These are phyloP conservation scores for Aspergillus fischeri DNA, from an alignment of 2,329 filamentous ascomycete genomes.

Conservation along the genomic window DNA sequence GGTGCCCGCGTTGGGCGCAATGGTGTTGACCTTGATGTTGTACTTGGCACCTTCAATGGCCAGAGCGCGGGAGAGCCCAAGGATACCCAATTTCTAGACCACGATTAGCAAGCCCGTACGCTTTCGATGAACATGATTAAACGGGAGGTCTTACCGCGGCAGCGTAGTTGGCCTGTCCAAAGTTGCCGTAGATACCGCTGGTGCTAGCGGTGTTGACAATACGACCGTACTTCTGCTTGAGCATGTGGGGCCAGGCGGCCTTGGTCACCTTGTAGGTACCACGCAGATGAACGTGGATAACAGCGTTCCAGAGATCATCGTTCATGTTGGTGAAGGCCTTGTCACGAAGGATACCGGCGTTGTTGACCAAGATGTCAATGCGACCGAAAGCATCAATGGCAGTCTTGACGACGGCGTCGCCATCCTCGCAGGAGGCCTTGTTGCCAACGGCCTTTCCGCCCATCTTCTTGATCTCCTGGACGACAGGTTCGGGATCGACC, in stretches of 20 bases:
- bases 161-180: slow-evolving; percentile 96
- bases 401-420: slow-evolving; percentile 83
- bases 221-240: slow-evolving; percentile 98
- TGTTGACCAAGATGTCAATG: slow-evolving; percentile 95
- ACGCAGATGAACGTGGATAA: slow-evolving; percentile 86
- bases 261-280: slow-evolving; percentile 97
- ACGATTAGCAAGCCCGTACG: slow-evolving; percentile 3
- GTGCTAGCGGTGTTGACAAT: slow-evolving; percentile 96
- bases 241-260: slow-evolving; percentile 94
- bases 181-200: slow-evolving; percentile 97
- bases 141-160: slow-evolving; percentile 62
- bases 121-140: neutral
- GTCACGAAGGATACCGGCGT: slow-evolving; percentile 94
- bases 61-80: slow-evolving; percentile 89
- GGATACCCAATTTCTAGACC: slow-evolving; percentile 75
- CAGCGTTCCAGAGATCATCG: slow-evolving; percentile 85
- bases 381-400: slow-evolving; percentile 92
- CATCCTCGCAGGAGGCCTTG: slow-evolving; percentile 90
- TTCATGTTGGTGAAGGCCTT: slow-evolving; percentile 99
- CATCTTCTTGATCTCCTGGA: slow-evolving; percentile 83
- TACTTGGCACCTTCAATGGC: slow-evolving; percentile 93
- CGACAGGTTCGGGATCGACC: slow-evolving; percentile 83
- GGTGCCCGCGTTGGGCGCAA: slow-evolving; percentile 94
- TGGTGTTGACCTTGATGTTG: slow-evolving; percentile 97
- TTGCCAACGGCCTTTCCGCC: slow-evolving; percentile 89